Conservation (phyloP, 2,329 filamentous ascomycete genomes). For the Cladophialophora exuberans region DNA sequence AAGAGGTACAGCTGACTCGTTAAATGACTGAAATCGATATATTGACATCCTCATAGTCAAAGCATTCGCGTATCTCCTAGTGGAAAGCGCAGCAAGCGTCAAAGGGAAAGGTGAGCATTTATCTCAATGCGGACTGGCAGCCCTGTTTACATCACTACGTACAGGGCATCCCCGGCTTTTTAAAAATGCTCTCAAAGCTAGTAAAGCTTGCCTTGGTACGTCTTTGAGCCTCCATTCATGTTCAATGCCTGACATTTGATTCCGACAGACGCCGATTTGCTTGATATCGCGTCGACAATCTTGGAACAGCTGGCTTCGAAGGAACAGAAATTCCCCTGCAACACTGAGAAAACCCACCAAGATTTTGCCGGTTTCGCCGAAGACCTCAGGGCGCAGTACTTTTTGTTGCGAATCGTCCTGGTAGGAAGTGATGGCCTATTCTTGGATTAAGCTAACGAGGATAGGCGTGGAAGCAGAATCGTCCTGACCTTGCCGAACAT, state of each 20-base stretch:
- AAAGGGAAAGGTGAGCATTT: conserved; percentile 15
- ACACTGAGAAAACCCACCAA: background rate
- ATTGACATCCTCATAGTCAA: conserved; percentile 42
- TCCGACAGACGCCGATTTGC: conserved; percentile 40
- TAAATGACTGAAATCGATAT: background rate
- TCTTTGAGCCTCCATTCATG: background rate
- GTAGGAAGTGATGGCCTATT: conserved; percentile 49
- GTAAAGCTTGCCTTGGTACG: conserved; percentile 59
- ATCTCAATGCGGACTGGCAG: background rate
- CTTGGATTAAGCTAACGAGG: conserved; percentile 3
- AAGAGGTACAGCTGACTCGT: conserved; percentile 1
- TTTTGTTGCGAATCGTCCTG: conserved; percentile 66
- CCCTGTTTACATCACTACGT: conserved; percentile 18
- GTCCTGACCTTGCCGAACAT: conserved; percentile 76
- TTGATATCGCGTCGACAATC: conserved; percentile 62
- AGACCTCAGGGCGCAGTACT: conserved; percentile 56
- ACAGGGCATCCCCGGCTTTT: conserved; percentile 61
- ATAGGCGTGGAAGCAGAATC: conserved; percentile 75
- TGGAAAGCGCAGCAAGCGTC: conserved; percentile 59
- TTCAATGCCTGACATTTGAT: background rate
- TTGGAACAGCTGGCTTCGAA: conserved; percentile 64
- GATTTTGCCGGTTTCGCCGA: conserved; percentile 12
- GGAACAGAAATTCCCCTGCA: conserved; percentile 2
- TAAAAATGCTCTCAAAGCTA: conserved; percentile 69
- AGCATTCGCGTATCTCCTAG: conserved; percentile 67